Evolutionary conservation across 208 protist genomes (phyloP).

Genomic region (Novymonas esmeraldas): DNA sequence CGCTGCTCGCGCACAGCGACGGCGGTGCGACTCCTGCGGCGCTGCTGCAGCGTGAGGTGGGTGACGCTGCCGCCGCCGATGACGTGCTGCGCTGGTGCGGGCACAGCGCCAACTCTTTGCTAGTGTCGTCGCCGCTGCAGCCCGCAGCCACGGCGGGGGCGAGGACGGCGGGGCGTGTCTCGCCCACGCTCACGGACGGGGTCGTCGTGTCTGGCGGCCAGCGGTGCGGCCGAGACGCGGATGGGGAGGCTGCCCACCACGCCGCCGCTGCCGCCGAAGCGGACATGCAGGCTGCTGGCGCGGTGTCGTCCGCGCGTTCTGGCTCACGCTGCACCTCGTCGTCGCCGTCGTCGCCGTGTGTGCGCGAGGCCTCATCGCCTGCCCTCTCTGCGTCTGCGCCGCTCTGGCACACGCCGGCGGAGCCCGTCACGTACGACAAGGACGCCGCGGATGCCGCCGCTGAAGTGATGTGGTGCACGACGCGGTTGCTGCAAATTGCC

Average conservation of each 20-base stretch:
- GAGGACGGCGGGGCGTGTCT: too few relatives aligned
- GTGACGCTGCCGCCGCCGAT: background rate
- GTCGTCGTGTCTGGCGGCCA: too few relatives aligned
- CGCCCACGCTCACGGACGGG: too few relatives aligned
- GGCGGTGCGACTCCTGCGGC: background rate
- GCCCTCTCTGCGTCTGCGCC: too few relatives aligned
- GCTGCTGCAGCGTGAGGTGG: background rate
- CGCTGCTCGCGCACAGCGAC: constrained; percentile 28
- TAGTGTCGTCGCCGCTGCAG: too few relatives aligned
- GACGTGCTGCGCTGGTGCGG: too few relatives aligned
- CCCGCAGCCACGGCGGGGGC: too few relatives aligned
- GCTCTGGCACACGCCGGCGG: too few relatives aligned
- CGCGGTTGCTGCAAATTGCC: constrained; percentile 53
- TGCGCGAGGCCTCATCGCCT: background rate
- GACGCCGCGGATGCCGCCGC: constrained; percentile 40
- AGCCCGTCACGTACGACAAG: constrained; percentile 28
- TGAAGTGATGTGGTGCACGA: constrained; percentile 52
- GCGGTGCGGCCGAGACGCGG: too few relatives aligned
- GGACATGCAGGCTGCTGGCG: too few relatives aligned
- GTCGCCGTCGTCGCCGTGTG: background rate
- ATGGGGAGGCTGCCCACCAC: background rate
- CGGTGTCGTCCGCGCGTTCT: constrained; percentile 3
- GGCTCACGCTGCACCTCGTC: constrained; percentile 4
- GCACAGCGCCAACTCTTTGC: too few relatives aligned
- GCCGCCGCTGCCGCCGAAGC: background rate